A percentile compares a stretch with the other conserved stretches of the same genome.
These are phyloP conservation scores for Ganoderma boninense DNA, from an alignment of 1,284 basidiomycete genomes.

Conservation along the genomic window DNA sequence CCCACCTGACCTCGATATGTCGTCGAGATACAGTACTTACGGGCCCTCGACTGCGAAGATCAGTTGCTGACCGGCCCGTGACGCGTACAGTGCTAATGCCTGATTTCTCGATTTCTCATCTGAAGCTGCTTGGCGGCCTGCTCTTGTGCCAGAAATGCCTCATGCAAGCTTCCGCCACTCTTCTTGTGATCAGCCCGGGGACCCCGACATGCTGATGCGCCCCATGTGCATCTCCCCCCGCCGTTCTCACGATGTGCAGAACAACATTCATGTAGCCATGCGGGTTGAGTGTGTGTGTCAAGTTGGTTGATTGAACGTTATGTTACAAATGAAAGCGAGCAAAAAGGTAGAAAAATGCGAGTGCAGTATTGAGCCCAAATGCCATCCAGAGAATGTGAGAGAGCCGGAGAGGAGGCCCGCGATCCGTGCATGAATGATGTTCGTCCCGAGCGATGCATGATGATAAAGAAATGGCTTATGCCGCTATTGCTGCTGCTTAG, in stretches of 20 bases:
- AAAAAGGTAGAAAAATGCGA: neutral
- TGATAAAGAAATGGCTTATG: neutral
- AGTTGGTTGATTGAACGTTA: constrained; percentile 1
- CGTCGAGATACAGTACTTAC: constrained; percentile 64
- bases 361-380: neutral
- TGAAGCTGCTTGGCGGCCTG: neutral
- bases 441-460: neutral
- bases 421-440: neutral
- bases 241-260: neutral
- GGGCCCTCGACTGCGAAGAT: constrained; percentile 56
- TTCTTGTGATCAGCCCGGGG: neutral
- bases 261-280: neutral
- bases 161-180: neutral
- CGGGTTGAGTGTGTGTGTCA: neutral
- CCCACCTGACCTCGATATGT: constrained; percentile 55
- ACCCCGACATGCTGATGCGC: neutral
- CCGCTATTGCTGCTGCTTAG: constrained; percentile 24
- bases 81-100: neutral
- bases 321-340: neutral
- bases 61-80: constrained; percentile 66
- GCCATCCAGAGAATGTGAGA: neutral
- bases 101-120: neutral
- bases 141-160: neutral
- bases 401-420: neutral
- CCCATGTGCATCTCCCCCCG: neutral